phyloP scores from a whole-genome alignment of 441 rosid genomes.

The Aquilaria agallochum region DNA sequence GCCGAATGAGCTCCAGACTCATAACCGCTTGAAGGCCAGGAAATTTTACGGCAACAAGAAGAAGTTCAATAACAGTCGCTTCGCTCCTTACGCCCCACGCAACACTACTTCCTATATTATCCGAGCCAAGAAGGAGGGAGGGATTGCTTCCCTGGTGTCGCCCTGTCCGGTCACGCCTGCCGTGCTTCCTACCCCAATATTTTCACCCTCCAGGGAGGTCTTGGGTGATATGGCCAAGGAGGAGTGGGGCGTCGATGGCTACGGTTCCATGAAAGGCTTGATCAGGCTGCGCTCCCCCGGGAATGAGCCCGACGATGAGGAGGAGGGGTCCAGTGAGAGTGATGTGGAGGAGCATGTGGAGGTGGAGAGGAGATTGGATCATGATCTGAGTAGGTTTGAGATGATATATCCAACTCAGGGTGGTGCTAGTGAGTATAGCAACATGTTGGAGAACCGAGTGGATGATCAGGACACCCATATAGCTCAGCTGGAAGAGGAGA shows the following conservation, averaged over 20 bases:
- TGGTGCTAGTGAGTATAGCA: constrained; percentile 47
- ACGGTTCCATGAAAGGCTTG: constrained; percentile 96
- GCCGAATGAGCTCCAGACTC: constrained; percentile 72
- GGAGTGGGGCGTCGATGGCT: constrained; percentile 99
- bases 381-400: constrained; percentile 95
- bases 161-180: constrained; percentile 94
- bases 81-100: constrained; percentile 90
- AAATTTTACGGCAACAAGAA: constrained; percentile 48
- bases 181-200: constrained; percentile 79
- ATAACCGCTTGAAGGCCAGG: constrained; percentile 66
- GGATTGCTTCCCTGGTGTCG: constrained; percentile 87
- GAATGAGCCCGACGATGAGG: constrained; percentile 63
- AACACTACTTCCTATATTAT: constrained; percentile 87
- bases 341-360: constrained; percentile 97
- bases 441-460: constrained; percentile 86
- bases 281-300: constrained; percentile 79
- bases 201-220: constrained; percentile 83
- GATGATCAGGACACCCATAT: constrained; percentile 96
- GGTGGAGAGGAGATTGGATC: constrained; percentile 92
- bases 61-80: constrained; percentile 63
- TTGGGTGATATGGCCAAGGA: constrained; percentile 95
- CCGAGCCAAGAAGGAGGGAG: constrained; percentile 88
- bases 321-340: constrained; percentile 90
- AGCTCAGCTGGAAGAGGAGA: constrained; percentile 91
- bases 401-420: constrained; percentile 82